Evolutionary conservation across 148 eudicot species (phyloP).

Genomic region (Vaccinium darrowii): DNA sequence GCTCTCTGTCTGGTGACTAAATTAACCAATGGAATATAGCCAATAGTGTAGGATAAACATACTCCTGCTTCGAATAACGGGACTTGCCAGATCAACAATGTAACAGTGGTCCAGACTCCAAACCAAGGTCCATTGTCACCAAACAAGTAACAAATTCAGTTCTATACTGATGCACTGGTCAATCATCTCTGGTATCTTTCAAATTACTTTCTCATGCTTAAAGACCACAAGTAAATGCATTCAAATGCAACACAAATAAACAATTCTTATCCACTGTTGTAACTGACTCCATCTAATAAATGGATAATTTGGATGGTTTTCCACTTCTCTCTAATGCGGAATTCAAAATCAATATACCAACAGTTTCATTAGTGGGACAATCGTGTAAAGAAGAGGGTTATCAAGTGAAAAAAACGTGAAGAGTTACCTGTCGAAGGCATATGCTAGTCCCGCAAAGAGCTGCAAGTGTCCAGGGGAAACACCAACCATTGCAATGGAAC

Average conservation of each 20-base stretch:
- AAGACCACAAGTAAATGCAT: not conserved
- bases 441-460: constrained; percentile 90
- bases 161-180: not conserved
- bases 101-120: not conserved
- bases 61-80: not conserved
- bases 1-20: not conserved
- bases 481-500: constrained; percentile 99
- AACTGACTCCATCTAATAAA: not conserved
- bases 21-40: too few relatives aligned
- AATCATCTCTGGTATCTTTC: not conserved
- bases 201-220: not conserved
- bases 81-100: not conserved
- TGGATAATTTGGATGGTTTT: not conserved
- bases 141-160: not conserved
- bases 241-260: not conserved
- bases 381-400: not conserved
- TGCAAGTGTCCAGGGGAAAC: constrained; percentile 90
- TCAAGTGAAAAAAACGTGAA: not conserved
- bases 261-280: not conserved
- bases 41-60: not conserved
- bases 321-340: not conserved
- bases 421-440: constrained; percentile 89
- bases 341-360: not conserved
- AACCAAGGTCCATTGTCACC: not conserved
- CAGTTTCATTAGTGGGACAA: not conserved